A percentile compares a stretch with the other conserved stretches of the same genome.
Conservation (phyloP, 495 filamentous ascomycete species). For the Astrothelium subdiscretum region DNA sequence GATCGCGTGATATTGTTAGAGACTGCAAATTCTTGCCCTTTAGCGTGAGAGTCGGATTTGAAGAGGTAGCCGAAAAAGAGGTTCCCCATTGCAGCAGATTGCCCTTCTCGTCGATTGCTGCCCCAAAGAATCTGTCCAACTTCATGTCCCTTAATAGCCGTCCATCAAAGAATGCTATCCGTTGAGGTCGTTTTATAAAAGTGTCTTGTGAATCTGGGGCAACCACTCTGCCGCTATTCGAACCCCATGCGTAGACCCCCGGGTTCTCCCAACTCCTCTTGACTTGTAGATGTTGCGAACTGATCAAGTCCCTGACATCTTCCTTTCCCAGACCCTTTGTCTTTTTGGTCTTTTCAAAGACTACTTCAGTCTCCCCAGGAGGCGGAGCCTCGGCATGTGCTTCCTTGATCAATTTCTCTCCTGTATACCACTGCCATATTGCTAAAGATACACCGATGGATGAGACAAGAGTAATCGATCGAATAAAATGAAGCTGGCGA, state of each 20-base stretch:
- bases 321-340: conserved; percentile 43
- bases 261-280: conserved; percentile 82
- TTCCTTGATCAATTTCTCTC: conserved; percentile 16
- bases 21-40: conserved; percentile 68
- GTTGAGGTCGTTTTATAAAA: conserved; percentile 65
- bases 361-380: conserved; percentile 23
- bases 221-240: conserved; percentile 71
- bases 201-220: conserved; percentile 63
- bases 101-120: conserved; percentile 76
- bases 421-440: conserved; percentile 19
- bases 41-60: conserved; percentile 56
- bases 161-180: conserved; percentile 76
- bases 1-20: conserved; percentile 63
- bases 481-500: conserved; percentile 24
- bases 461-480: conserved; percentile 20
- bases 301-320: conserved; percentile 58
- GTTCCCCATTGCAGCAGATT: conserved; percentile 88
- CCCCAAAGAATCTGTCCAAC: conserved; percentile 71
- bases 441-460: conserved; percentile 14
- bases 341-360: conserved; percentile 49
- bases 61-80: conserved; percentile 50
- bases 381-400: conserved; percentile 39
- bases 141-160: conserved; percentile 78
- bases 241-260: conserved; percentile 87
- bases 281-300: conserved; percentile 70